Evolutionary conservation across 257 asterid genomes (phyloP).

Genomic region (Catharanthus roseus): DNA sequence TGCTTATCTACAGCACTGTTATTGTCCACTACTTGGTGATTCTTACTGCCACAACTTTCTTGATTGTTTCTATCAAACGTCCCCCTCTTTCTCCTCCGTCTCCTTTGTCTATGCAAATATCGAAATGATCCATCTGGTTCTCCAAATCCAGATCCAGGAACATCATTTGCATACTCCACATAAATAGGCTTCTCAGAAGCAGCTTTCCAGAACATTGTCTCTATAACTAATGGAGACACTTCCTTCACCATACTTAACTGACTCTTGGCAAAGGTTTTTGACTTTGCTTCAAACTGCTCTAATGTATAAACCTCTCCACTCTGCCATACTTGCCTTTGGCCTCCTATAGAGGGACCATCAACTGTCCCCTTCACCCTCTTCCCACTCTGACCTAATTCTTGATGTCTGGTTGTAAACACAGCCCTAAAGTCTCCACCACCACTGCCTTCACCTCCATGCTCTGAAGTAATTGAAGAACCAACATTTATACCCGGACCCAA

Average conservation of each 20-base stretch:
- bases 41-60: constrained; percentile 34
- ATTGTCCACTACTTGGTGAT: constrained; percentile 32
- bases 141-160: constrained; percentile 92
- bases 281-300: constrained; percentile 87
- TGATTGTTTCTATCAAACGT: constrained; percentile 54
- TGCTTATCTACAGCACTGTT: constrained; percentile 14
- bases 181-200: constrained; percentile 77
- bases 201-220: constrained; percentile 91
- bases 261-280: constrained; percentile 68
- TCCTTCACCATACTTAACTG: constrained; percentile 69
- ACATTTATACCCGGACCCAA: constrained; percentile 51
- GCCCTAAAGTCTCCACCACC: constrained; percentile 49
- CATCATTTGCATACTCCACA: constrained; percentile 95
- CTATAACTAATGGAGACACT: constrained; percentile 63
- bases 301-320: constrained; percentile 91
- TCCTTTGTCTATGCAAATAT: constrained; percentile 46
- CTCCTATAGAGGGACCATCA: constrained; percentile 35
- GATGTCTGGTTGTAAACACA: constrained; percentile 86
- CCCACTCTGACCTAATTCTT: constrained; percentile 70
- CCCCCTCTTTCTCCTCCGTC: constrained; percentile 62
- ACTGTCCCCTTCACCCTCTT: constrained; percentile 45
- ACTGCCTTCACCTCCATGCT: constrained; percentile 28
- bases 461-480: constrained; percentile 22
- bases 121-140: constrained; percentile 70
- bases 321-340: constrained; percentile 89